Percentiles rank a stretch among this genome's conserved stretches.
These are phyloP conservation scores for Lepidium didymum DNA, from an alignment of 345 rosid genomes.

Conservation along the genomic window DNA sequence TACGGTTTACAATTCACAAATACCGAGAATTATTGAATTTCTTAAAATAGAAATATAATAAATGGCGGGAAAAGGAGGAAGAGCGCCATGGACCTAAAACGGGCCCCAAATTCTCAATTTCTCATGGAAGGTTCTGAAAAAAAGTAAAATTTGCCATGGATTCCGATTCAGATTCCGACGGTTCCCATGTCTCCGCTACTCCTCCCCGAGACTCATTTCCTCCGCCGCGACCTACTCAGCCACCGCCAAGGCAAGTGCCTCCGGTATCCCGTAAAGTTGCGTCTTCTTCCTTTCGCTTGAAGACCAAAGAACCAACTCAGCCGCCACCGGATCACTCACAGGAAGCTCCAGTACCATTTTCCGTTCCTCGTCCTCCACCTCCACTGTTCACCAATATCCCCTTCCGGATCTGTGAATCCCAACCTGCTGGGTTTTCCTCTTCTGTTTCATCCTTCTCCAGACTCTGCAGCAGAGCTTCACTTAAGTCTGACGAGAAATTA, in stretches of 20 bases:
- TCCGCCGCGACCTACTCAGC: conserved; percentile 2
- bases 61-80: conserved; percentile 25
- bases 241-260: not conserved
- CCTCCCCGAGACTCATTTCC: conserved; percentile 58
- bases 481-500: conserved; percentile 21
- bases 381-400: conserved; percentile 37
- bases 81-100: not conserved
- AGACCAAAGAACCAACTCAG: conserved; percentile 16
- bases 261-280: conserved; percentile 3
- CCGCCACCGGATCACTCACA: conserved; percentile 21
- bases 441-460: conserved; percentile 56
- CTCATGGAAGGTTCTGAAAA: not conserved
- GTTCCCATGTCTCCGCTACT: conserved; percentile 82
- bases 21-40: too few species aligned
- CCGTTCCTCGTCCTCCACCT: conserved; percentile 5
- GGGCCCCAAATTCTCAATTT: not conserved
- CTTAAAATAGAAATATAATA: not conserved
- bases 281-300: conserved; percentile 27
- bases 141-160: conserved; percentile 35
- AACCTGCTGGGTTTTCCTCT: conserved; percentile 51
- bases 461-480: conserved; percentile 39
- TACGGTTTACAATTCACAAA: too few species aligned
- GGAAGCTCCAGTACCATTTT: conserved; percentile 13
- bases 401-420: conserved; percentile 53
- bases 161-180: conserved; percentile 78